Base-by-base conservation (phyloP, 2,329 filamentous ascomycete genomes). In the Rhynchosporium agropyri region DNA sequence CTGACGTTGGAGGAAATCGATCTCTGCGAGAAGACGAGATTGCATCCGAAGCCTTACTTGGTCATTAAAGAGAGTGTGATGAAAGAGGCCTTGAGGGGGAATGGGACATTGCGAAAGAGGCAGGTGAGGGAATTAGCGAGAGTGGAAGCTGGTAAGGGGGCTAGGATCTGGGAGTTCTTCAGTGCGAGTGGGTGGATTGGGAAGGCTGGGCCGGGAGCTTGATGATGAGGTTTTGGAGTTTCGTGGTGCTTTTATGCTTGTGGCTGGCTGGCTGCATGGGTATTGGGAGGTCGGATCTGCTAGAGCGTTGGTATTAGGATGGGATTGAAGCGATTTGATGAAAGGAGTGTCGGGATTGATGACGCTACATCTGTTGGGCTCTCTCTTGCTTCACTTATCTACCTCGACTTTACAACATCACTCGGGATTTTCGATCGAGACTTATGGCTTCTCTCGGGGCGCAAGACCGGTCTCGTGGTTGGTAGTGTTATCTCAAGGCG, bases 41-140 rank as follows among this genome's bases (percentile, higher is more conserved):
- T 99, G 58, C 90, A 95, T 76, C 95, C 95, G 0, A 99, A 99
- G 79, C 91, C 95, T 1, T 99, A 97, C 75, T 78, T 97, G 4
- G 92, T 92, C 73, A 92, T 98, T 77, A 99, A 99, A 77, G 92
- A 97, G 75, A 88, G 90, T 65, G 81, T 98, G n/a, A 77, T 98
- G 58, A 91, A 91, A 71, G 94, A 98, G 74, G 91, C 94, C 0
- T 85, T 97, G 75, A 95, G 94, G 77, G 88, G 88, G 63, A 94
- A 95, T 63, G 95, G 95, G 0, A 85, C 83, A 12, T 78, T 99
- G 7, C 98, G 97, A 81, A 97, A 95, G 83, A 98, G 97, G 78
- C 89, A 94, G 70, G 92, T 92, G 2, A 90, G 89, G 74, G 90
- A 96, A 73, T 88, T 98, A 31, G 93, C 90, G 73, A 78, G 87